A percentile compares a stretch with the other conserved stretches of the same genome.
These are phyloP conservation scores for Penicillium sp. DNA, from an alignment of 2,329 filamentous ascomycete genomes.

Conservation along the genomic window DNA sequence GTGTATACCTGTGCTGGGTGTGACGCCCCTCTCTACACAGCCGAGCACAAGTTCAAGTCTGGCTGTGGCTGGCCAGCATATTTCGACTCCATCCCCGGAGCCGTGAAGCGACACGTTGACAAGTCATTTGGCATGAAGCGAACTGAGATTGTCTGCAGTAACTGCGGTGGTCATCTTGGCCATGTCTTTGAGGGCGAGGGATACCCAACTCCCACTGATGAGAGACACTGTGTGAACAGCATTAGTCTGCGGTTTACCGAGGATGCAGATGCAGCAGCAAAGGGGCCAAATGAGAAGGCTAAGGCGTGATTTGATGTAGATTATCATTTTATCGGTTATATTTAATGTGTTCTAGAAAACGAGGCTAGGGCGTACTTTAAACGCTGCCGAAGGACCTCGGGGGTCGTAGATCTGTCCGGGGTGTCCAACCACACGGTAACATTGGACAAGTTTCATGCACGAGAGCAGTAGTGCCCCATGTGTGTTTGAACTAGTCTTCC, in stretches of 20 bases:
- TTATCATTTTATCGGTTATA: constrained; percentile 5
- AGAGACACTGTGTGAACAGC: constrained; percentile 96
- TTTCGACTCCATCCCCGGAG: constrained; percentile 91
- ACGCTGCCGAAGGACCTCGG: not conserved
- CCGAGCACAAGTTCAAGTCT: constrained; percentile 91
- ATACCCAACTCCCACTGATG: constrained; percentile 82
- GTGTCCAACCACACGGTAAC: not conserved
- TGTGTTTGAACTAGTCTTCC: not conserved
- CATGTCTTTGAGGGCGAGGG: constrained; percentile 93
- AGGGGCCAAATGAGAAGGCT: constrained; percentile 27
- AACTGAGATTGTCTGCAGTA: constrained; percentile 91
- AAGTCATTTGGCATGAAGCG: constrained; percentile 76
- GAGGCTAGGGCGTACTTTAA: not conserved
- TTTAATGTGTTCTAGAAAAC: constrained; percentile 15
- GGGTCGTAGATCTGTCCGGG: not conserved
- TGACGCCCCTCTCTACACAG: constrained; percentile 85
- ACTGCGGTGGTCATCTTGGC: constrained; percentile 89
- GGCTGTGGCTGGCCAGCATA: constrained; percentile 98
- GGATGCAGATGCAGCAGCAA: constrained; percentile 54
- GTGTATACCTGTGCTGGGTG: constrained; percentile 89
- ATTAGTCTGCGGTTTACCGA: constrained; percentile 82
- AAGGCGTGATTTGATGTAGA: constrained; percentile 31
- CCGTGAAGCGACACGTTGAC: constrained; percentile 82
- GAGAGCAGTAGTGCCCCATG: not conserved
- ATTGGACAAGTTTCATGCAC: not conserved